Base-by-base conservation (phyloP, 2,329 filamentous ascomycete genomes). In the Penicillium sp. region DNA sequence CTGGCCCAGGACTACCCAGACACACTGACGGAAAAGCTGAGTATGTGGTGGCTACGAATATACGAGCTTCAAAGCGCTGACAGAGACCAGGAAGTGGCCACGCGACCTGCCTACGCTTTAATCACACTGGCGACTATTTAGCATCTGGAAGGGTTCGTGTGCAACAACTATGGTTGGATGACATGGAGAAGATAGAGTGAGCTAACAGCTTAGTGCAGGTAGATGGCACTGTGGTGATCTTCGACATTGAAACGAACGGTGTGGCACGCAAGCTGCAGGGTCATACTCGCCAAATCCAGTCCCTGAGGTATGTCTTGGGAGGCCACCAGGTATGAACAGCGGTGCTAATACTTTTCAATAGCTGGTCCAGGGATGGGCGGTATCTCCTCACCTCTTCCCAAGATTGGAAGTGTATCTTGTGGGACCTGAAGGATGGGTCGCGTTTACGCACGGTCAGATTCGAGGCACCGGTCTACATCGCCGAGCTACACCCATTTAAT, bases 231-330 rank as follows among this genome's bases (percentile, higher is more conserved):
- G 86, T 98, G 32, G 88, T 95, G 45, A 86, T 98, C 38, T 98
- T 95, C 78, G 93, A 98, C 65, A 82, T 97, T 40, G 94, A 98
- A 71, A 98, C 94, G 8, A 95, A 94, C 77, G 91, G 93, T 29
- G 88, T 97, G 4, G 93, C 93, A 48, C 85, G 89, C 64, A 98
- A 97, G 72, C 76, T 98, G 54, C 83, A 89, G 55, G 93, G 91
- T 10, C 93, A 98, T 71, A 95, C 87, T 41, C 85, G 88, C 64
- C 91, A 93, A 65, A 90, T 98, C 47, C 91, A 95, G 59, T 95
- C 88, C 42, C 71, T 98, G 50, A 95, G 74, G 74, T 75, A 68
- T 20, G 53, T 29, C 20, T 31, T 6, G 1, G 35, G 3, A 3
- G 24, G 24, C 24, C 24, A 8, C 24, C 24, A 10, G 9, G 9